Percentiles rank a stretch among this genome's conserved stretches.
These are phyloP conservation scores for Citrullus amarus DNA, from an alignment of 306 rosid species.

Conservation along the genomic window DNA sequence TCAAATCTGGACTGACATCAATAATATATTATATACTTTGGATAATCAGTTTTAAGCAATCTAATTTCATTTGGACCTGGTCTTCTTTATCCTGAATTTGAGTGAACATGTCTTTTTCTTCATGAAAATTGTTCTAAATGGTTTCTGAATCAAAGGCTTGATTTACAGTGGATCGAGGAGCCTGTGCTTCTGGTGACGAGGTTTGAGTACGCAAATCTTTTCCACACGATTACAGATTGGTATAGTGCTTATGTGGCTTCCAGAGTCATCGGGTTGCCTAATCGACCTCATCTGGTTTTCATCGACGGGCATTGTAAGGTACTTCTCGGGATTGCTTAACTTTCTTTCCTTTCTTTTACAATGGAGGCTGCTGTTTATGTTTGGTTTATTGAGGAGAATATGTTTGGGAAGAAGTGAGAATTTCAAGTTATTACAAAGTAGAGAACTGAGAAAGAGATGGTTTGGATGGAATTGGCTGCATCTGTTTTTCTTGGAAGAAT, in stretches of 20 bases:
- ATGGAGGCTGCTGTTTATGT: background rate
- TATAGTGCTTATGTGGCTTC: slow-evolving; percentile 89
- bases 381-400: background rate
- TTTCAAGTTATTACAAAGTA: background rate
- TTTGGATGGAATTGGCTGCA: background rate
- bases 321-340: slow-evolving; percentile 9
- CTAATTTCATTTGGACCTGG: background rate
- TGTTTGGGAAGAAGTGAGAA: background rate
- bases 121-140: slow-evolving; percentile 2
- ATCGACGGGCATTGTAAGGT: slow-evolving; percentile 93
- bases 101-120: background rate
- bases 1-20: background rate
- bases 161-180: slow-evolving; percentile 93
- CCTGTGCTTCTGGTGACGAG: slow-evolving; percentile 90
- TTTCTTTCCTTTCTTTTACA: background rate
- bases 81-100: background rate
- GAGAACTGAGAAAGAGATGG: background rate
- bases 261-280: slow-evolving; percentile 67
- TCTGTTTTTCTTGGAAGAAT: background rate
- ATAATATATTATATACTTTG: background rate
- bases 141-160: slow-evolving; percentile 24
- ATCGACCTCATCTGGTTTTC: slow-evolving; percentile 74
- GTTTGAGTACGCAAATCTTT: slow-evolving; percentile 90
- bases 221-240: slow-evolving; percentile 94
- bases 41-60: background rate